phyloP scores from a whole-genome alignment of 2,329 filamentous ascomycete species.

The Diaporthe capsici region DNA sequence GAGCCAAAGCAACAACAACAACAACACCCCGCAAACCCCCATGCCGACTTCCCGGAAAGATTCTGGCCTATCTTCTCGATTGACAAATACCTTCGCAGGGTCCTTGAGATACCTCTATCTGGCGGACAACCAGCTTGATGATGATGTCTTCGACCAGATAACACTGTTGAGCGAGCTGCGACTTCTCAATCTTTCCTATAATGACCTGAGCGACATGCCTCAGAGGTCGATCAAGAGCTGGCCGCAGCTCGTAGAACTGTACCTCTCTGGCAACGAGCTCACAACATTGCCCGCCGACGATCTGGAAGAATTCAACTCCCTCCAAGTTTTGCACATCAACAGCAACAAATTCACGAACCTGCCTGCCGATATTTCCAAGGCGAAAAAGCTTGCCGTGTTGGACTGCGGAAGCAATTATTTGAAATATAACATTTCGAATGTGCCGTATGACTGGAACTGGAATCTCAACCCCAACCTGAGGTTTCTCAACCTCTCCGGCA shows the following conservation, averaged over 20 bases:
- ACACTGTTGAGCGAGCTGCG: slow-evolving; percentile 86
- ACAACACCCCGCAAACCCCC: slow-evolving; percentile 63
- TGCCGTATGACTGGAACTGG: slow-evolving; percentile 99
- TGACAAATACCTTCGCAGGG: slow-evolving; percentile 88
- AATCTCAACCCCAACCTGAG: slow-evolving; percentile 96
- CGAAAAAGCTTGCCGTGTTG: slow-evolving; percentile 90
- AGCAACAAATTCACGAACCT: slow-evolving; percentile 98
- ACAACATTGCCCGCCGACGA: slow-evolving; percentile 94
- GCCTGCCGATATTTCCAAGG: slow-evolving; percentile 93
- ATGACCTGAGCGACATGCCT: slow-evolving; percentile 92
- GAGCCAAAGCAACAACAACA: slow-evolving; percentile 59
- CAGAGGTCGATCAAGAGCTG: slow-evolving; percentile 89
- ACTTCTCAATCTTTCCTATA: slow-evolving; percentile 94
- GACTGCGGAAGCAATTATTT: slow-evolving; percentile 96
- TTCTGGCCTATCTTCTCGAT: slow-evolving; percentile 84
- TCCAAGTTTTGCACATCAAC: slow-evolving; percentile 95
- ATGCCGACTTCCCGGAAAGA: slow-evolving; percentile 80
- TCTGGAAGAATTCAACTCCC: slow-evolving; percentile 86
- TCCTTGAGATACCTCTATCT: slow-evolving; percentile 88
- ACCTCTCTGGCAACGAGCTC: slow-evolving; percentile 94
- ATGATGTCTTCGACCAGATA: slow-evolving; percentile 95
- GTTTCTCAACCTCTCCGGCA: slow-evolving; percentile 96
- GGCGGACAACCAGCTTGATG: slow-evolving; percentile 93
- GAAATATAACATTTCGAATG: slow-evolving; percentile 99
- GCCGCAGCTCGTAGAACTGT: slow-evolving; percentile 91